Base-by-base conservation (phyloP, 768 basidiomycete genomes). In the Sistotremastrum niveocremeum region DNA sequence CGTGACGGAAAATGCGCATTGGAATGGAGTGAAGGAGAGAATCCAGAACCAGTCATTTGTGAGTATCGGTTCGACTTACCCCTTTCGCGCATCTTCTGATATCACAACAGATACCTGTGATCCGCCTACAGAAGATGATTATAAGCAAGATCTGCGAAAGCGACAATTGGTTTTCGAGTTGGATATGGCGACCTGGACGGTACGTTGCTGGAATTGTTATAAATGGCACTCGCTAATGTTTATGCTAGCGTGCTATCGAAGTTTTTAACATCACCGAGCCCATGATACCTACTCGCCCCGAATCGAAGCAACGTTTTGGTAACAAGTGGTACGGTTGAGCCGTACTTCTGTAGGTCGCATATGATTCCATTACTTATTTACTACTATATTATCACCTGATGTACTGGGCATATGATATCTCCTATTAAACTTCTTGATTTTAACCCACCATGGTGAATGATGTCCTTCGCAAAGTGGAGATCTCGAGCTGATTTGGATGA, bases 101-200 rank as follows among this genome's bases (percentile, higher is more conserved):
- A 32, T 12, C 3, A 45, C 37, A 36, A 7, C 50, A 88, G 85
- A 68, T 60, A 56, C 71, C 7, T 82, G 84, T 55, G 75, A 81
- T 49, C 66, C 72, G 29, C 82, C 85, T 0, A 71, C 64, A 10
- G 67, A 76, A 45, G 70, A 79, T 20, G 81, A 87, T 51, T 80
- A 80, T 50, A 63, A 62, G 1, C 66, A 69, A 0, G 80, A 82
- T 2, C 65, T 85, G 35, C 69, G 70, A 51, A 89, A 84, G 56
- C 74, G 77, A 39, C 94, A 99, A 60, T 74, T 89, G 51, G 84
- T 99, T 1, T 69, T 95, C 51, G 91, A 97, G 60, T 79, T 97
- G 54, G 91, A 94, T 53, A 81, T 85, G 77, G 73, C 77, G 3
- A 81, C 82, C 0, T 99, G 93, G 93, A 64, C 72, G 74, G 93